A percentile compares a stretch with the other conserved stretches of the same genome.
These are phyloP conservation scores for Entomortierella parvispora DNA, from an alignment of 192 early-diverging fungal genomes.

Conservation along the genomic window DNA sequence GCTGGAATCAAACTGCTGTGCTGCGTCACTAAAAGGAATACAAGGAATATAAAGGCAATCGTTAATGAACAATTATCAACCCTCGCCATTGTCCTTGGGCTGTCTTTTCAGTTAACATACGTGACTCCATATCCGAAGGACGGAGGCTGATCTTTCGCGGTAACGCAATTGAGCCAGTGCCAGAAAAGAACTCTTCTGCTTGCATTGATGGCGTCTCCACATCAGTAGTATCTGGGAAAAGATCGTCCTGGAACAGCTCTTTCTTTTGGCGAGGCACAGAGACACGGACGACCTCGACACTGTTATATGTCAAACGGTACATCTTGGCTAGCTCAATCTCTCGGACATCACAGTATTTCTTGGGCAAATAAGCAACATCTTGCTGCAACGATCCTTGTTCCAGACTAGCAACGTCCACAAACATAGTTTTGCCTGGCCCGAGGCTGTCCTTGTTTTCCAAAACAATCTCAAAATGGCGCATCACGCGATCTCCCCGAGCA, in stretches of 20 bases:
- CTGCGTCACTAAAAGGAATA: conserved; percentile 16
- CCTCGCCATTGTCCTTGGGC: too few species aligned
- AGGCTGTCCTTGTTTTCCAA: conserved; percentile 30
- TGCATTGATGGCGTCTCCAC: conserved; percentile 57
- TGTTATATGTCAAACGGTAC: conserved; percentile 73
- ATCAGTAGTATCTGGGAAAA: conserved; percentile 77
- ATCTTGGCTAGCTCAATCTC: conserved; percentile 76
- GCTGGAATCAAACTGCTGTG: conserved; percentile 20
- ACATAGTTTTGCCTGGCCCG: conserved; percentile 14
- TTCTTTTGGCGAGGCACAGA: conserved; percentile 81
- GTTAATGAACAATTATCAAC: neutral
- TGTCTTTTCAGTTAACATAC: too few species aligned
- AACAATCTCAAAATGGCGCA: conserved; percentile 77
- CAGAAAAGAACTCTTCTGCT: conserved; percentile 69
- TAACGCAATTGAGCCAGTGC: neutral
- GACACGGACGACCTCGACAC: conserved; percentile 78
- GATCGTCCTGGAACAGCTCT: conserved; percentile 93
- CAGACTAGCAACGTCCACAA: conserved; percentile 67
- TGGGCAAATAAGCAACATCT: conserved; percentile 79
- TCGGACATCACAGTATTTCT: conserved; percentile 68
- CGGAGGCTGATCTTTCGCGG: conserved; percentile 19
- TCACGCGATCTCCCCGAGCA: conserved; percentile 82
- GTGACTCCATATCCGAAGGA: conserved; percentile 34
- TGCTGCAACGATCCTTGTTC: conserved; percentile 71
- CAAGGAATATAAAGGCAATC: neutral